Conservation (phyloP, 1,284 basidiomycete species). For the Sporisorium reilianum region DNA sequence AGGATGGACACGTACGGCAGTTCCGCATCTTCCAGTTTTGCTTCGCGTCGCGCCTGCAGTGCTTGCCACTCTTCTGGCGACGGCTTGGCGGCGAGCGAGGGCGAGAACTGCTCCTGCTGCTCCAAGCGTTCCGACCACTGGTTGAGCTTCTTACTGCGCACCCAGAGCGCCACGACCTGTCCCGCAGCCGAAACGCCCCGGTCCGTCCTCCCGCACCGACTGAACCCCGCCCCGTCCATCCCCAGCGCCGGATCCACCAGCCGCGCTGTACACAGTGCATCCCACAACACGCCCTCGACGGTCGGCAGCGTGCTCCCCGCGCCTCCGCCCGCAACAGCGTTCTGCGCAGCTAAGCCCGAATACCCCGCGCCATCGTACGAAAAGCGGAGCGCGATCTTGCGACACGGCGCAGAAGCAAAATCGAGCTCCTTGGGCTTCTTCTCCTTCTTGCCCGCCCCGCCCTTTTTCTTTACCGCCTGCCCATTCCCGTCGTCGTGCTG, state of each 20-base stretch:
- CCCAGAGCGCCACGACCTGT: conserved; percentile 91
- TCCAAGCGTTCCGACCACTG: conserved; percentile 37
- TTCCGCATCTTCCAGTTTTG: conserved; percentile 71
- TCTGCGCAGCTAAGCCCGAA: conserved; percentile 81
- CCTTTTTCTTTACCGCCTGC: neutral
- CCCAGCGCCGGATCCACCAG: conserved; percentile 59
- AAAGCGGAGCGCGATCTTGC: conserved; percentile 92
- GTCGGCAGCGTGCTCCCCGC: conserved; percentile 78
- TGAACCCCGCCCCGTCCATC: conserved; percentile 80
- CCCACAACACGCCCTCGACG: conserved; percentile 88
- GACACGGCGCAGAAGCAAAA: conserved; percentile 77
- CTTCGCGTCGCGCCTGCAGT: conserved; percentile 48
- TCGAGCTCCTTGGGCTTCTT: conserved; percentile 71
- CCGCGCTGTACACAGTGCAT: conserved; percentile 72
- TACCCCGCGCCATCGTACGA: conserved; percentile 93
- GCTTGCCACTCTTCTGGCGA: conserved; percentile 18
- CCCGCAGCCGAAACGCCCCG: conserved; percentile 92
- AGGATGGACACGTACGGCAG: conserved; percentile 83
- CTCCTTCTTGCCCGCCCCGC: neutral
- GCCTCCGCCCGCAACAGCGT: conserved; percentile 69
- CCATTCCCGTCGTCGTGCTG: neutral
- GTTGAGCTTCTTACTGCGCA: conserved; percentile 61
- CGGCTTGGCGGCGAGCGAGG: neutral
- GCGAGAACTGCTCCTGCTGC: conserved; percentile 13
- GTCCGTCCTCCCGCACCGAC: conserved; percentile 92